Base-by-base conservation (phyloP, 2,329 filamentous ascomycete genomes). In the Fusarium beomiforme region DNA sequence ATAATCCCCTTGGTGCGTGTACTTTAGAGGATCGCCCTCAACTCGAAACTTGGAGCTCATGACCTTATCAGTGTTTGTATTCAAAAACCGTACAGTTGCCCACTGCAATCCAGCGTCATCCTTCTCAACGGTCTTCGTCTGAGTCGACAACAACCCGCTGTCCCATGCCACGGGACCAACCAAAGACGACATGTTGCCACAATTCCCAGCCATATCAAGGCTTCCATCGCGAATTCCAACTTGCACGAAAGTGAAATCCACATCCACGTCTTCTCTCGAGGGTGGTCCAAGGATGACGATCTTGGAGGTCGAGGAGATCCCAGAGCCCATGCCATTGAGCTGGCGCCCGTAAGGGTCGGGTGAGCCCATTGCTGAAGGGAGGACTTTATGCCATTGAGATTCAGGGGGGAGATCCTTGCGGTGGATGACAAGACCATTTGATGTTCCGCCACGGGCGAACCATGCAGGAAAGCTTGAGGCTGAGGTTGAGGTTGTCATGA, bases 191-290 rank as follows among this genome's bases (percentile, higher is more conserved):
- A 94, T 91, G 77, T 93, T 93, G n/a, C 92, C 92, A 76, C 91
- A 93, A 73, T 93, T 94, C 26, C 91, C 89, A 0, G 89, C 88
- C 74, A 88, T 86, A 74, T 93, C 91, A 5, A 94, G 84, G 34
- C 83, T 80, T 8, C 82, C 82, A 71, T 90, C 85, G 56, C 86
- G 86, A 58, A 93, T 86, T 5, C 91, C 91, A 10, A 93, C 82
- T 41, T 90, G 89, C 3, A 91, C 87, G 76, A 94, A 94, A 0
- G 91, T 94, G 75, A 91, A 93, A 64, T 92, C 89, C 16, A 93
- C 83, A 69, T 93, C 87, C 0, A 85, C 85, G 29, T 84, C 85
- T 1, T 78, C 65, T 19, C 83, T 81, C 31, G 79, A 76, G 5
- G 89, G 84, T 2, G 82, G 81, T 5, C 85, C 86, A 3, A 94